phyloP scores from a whole-genome alignment of 2,329 filamentous ascomycete species.

The Leptodontidium sp. region DNA sequence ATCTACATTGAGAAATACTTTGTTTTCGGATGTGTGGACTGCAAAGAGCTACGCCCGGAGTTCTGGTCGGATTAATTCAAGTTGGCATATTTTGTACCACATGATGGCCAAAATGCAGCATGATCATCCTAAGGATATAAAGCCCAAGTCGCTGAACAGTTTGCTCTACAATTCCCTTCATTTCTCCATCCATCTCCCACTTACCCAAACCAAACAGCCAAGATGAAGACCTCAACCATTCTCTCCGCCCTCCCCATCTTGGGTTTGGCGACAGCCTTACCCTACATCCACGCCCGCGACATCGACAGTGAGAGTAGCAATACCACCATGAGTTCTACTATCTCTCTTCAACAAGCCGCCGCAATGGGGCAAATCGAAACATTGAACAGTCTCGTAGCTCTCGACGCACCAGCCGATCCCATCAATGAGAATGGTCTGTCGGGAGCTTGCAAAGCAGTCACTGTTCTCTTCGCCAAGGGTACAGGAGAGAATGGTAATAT shows the following conservation, averaged over 20 bases:
- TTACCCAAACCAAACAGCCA: neutral
- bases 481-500: constrained; percentile 20
- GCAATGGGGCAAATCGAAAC: neutral
- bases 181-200: neutral
- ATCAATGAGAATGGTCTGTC: neutral
- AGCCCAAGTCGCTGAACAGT: neutral
- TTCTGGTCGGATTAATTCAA: neutral
- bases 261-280: neutral
- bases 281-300: neutral
- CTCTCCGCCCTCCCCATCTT: constrained; percentile 4
- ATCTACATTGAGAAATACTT: neutral
- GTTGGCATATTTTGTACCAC: neutral
- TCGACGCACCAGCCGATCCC: neutral
- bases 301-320: too few relatives aligned
- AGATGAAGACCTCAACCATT: neutral
- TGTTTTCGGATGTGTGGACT: constrained; percentile 2
- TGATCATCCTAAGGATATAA: neutral
- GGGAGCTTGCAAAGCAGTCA: constrained; percentile 19
- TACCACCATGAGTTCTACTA: neutral
- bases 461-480: constrained; percentile 19
- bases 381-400: neutral
- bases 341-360: constrained; percentile 9
- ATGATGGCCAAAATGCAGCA: neutral
- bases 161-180: neutral
- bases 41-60: neutral